Percentiles rank a stretch among this genome's conserved stretches.
phyloP scores from a whole-genome alignment of 305 asterid genomes.

The Ilex paraguariensis region DNA sequence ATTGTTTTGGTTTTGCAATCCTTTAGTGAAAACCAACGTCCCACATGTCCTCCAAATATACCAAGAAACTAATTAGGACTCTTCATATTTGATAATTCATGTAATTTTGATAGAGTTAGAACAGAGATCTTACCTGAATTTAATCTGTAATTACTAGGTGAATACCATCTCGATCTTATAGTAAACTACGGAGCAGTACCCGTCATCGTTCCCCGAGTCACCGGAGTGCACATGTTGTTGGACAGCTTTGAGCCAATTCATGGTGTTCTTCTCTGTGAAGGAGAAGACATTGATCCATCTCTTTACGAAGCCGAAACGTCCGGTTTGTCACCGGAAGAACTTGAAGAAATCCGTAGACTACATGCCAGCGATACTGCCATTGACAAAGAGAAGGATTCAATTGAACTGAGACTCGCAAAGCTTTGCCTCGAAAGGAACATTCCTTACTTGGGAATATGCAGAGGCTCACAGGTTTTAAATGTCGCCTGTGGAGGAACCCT shows the following conservation, averaged over 20 bases:
- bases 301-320: constrained; percentile 33
- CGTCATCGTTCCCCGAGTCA: constrained; percentile 26
- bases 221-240: constrained; percentile 40
- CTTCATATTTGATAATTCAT: background rate
- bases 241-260: constrained; percentile 85
- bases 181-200: constrained; percentile 35
- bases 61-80: no score
- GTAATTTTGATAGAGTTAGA: background rate
- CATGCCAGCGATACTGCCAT: constrained; percentile 34
- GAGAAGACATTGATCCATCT: constrained; percentile 80
- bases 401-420: constrained; percentile 26
- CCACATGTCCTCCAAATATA: no score
- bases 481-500: constrained; percentile 37
- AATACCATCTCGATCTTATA: constrained; percentile 32
- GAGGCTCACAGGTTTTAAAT: constrained; percentile 33
- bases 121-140: no score
- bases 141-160: constrained; percentile 14
- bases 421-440: constrained; percentile 32
- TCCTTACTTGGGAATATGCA: constrained; percentile 29
- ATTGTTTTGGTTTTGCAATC: no score
- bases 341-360: constrained; percentile 27
- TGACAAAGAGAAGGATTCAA: constrained; percentile 31
- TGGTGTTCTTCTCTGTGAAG: constrained; percentile 85
- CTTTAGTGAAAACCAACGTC: no score
- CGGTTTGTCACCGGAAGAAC: constrained; percentile 20